Conservation (phyloP, 495 filamentous ascomycete species). For the Xanthoparmelia taractica region DNA sequence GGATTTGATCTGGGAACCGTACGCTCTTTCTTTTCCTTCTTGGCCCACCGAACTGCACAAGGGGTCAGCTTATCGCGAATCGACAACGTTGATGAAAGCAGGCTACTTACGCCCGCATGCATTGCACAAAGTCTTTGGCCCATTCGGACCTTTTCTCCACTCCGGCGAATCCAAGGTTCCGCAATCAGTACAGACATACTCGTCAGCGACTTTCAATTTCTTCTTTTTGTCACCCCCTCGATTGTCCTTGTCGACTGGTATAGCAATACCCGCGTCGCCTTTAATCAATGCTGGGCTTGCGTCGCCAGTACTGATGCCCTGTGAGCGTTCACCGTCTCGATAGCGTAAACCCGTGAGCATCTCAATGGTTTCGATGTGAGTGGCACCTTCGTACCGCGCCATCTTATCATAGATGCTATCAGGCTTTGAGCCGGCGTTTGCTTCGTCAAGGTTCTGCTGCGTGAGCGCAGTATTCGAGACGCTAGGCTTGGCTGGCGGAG, state of each 20-base stretch:
- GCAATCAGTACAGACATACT: conserved; percentile 95
- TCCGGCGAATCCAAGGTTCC: conserved; percentile 91
- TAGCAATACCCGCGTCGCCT: conserved; percentile 79
- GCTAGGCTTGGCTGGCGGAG: conserved; percentile 58
- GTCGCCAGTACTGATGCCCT: conserved; percentile 81
- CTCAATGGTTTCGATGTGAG: conserved; percentile 82
- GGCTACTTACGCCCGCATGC: conserved; percentile 70
- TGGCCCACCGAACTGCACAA: conserved; percentile 58
- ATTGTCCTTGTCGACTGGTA: conserved; percentile 63
- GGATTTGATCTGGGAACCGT: conserved; percentile 21
- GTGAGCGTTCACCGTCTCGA: conserved; percentile 78
- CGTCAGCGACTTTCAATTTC: conserved; percentile 80
- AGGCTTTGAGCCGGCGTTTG: conserved; percentile 55
- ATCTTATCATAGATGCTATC: conserved; percentile 74
- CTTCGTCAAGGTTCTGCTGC: conserved; percentile 70
- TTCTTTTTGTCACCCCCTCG: conserved; percentile 70
- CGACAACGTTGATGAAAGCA: conserved; percentile 7
- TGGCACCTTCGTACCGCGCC: conserved; percentile 63
- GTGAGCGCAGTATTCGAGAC: conserved; percentile 59
- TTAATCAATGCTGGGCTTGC: conserved; percentile 70
- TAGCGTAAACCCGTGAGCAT: conserved; percentile 88
- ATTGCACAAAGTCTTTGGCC: conserved; percentile 95
- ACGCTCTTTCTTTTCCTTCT: conserved; percentile 62
- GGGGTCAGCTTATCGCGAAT: conserved; percentile 4
- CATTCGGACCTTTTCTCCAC: conserved; percentile 90